Conservation (phyloP, 345 rosid species). For the Murraya koenigii region DNA sequence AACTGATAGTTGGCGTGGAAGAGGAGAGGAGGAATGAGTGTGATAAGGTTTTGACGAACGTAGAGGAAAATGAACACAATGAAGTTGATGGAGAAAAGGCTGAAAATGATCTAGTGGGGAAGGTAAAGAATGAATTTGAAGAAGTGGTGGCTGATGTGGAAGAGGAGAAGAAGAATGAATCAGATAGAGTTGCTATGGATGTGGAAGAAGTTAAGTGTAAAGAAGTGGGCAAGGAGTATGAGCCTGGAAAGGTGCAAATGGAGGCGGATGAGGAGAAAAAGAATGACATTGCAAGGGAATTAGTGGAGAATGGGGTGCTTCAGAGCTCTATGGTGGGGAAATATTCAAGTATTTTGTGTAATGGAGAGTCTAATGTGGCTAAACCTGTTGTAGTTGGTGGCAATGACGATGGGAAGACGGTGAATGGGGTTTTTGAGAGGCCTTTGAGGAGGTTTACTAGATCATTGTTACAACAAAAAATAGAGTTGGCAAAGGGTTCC, state of each 20-base stretch:
- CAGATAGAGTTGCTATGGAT: not conserved
- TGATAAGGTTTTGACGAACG: not conserved
- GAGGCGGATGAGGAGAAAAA: constrained; percentile 11
- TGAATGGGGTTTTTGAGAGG: constrained; percentile 22
- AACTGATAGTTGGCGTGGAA: constrained; percentile 1
- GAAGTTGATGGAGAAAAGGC: not conserved
- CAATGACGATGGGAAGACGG: constrained; percentile 18
- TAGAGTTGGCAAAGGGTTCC: constrained; percentile 20
- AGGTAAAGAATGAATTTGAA: not conserved
- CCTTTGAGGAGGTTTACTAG: constrained; percentile 54
- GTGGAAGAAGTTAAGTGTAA: not conserved
- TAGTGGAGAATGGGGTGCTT: not conserved
- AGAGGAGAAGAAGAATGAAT: not conserved
- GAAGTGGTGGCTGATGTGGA: not conserved
- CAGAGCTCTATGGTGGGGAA: not conserved
- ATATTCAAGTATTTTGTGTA: constrained; percentile 16
- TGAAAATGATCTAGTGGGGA: not conserved
- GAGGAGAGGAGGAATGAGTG: not conserved
- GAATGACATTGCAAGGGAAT: not conserved
- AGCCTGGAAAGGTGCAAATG: not conserved
- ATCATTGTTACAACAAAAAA: constrained; percentile 38
- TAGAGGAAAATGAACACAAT: not conserved
- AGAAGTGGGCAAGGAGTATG: not conserved
- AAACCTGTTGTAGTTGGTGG: constrained; percentile 16
- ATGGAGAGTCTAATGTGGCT: constrained; percentile 17